phyloP scores from a whole-genome alignment of 805 yeast genomes.

The Helenozyma rhizophorensis region DNA sequence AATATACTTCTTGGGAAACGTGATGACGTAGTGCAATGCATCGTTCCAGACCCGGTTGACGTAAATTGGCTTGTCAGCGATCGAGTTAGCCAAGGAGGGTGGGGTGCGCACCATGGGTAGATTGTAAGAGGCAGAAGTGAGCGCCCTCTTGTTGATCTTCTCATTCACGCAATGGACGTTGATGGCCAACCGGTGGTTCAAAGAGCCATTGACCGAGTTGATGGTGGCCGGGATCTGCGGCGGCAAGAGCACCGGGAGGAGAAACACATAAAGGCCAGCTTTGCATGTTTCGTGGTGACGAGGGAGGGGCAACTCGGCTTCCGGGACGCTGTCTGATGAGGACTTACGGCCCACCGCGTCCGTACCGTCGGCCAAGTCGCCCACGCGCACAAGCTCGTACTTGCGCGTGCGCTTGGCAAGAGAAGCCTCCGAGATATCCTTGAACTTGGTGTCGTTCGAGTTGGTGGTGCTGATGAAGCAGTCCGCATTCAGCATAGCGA shows the following conservation, averaged over 20 bases:
- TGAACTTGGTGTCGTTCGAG: constrained; percentile 39
- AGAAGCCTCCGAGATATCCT: constrained; percentile 40
- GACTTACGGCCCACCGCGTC: neutral
- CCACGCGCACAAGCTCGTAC: constrained; percentile 15
- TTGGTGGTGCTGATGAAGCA: constrained; percentile 38
- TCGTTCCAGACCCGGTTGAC: constrained; percentile 75
- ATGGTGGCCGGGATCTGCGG: constrained; percentile 60
- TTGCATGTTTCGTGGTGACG: constrained; percentile 21
- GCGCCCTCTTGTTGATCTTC: constrained; percentile 32
- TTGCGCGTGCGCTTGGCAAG: constrained; percentile 38
- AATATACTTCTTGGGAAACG: constrained; percentile 67
- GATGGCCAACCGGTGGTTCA: constrained; percentile 39
- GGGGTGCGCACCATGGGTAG: constrained; percentile 52
- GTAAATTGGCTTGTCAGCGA: constrained; percentile 68
- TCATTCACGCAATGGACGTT: constrained; percentile 37
- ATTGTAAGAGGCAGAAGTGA: constrained; percentile 25
- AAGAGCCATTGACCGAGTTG: constrained; percentile 45
- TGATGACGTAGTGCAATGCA: constrained; percentile 62
- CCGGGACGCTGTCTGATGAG: constrained; percentile 1
- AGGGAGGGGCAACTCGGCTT: neutral
- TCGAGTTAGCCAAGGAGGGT: constrained; percentile 53
- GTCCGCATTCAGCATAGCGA: constrained; percentile 38
- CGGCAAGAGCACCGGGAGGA: constrained; percentile 60
- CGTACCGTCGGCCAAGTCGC: neutral
- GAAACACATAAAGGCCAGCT: constrained; percentile 69